These are phyloP conservation scores for Dactylellina haptotyla DNA, from an alignment of 2,329 filamentous ascomycete genomes.

Conservation along the genomic window DNA sequence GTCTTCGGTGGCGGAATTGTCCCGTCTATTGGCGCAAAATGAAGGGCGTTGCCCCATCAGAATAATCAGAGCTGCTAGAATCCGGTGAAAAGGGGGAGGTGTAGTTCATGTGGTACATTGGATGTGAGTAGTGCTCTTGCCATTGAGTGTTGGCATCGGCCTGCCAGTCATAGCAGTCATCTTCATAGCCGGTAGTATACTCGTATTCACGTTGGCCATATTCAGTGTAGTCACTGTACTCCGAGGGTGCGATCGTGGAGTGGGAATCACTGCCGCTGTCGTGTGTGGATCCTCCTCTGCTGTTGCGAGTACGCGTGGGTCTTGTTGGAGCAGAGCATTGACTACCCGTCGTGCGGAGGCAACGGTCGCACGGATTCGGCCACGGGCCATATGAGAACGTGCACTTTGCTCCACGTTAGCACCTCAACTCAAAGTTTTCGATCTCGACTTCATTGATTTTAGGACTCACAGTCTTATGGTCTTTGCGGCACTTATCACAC, in stretches of 20 bases:
- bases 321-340: slow-evolving; percentile 48
- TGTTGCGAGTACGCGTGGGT: slow-evolving; percentile 44
- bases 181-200: slow-evolving; percentile 47
- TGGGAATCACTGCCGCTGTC: slow-evolving; percentile 50
- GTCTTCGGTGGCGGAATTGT: slow-evolving; percentile 22
- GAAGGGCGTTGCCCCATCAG: slow-evolving; percentile 39
- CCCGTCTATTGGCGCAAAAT: slow-evolving; percentile 42
- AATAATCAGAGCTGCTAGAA: slow-evolving; percentile 52
- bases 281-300: slow-evolving; percentile 41
- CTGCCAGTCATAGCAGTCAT: slow-evolving; percentile 47
- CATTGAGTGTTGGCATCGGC: slow-evolving; percentile 39
- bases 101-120: slow-evolving; percentile 50
- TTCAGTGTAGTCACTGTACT: slow-evolving; percentile 40
- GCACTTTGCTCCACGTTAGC: slow-evolving; percentile 17
- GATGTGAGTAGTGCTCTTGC: slow-evolving; percentile 49
- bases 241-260: slow-evolving; percentile 34
- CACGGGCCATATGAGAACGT: slow-evolving; percentile 50
- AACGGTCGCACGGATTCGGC: slow-evolving; percentile 51
- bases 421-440: background rate
- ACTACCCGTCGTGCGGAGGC: slow-evolving; percentile 46
- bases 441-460: background rate
- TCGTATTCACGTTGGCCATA: slow-evolving; percentile 30
- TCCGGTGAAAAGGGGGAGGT: slow-evolving; percentile 48
- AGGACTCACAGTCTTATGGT: slow-evolving; percentile 46
- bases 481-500: slow-evolving; percentile 49